Base-by-base conservation (phyloP, 2,329 filamentous ascomycete species). In the Aspergillus sp. region DNA sequence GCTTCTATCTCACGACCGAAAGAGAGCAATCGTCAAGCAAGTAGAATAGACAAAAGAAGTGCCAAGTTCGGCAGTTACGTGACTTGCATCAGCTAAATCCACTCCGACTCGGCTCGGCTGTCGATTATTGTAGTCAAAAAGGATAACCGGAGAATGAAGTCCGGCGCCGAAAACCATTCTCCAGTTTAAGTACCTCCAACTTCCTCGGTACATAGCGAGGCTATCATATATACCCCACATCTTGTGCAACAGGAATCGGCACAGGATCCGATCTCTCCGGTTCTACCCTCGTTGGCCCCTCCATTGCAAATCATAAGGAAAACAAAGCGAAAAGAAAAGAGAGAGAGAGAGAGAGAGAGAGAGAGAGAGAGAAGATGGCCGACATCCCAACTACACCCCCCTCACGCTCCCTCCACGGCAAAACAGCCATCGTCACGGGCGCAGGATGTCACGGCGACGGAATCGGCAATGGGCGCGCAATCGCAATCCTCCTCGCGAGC, bases 381-480 rank as follows among this genome's bases (percentile, higher is more conserved):
- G 55, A 53, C 46, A 60, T 60, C 46, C 31, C 57, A 34, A 4
- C 4, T n/a, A 50, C 23, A 31, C 8, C 59, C 41, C 54, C 59
- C 19, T 53, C 54, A 3, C 60, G 59, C 53, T 59, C 61, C 4
- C 60, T 64, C 2, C 28, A 22, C 22, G 63, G 79, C n/a, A 66
- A 68, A 41, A 64, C 62, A 22, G 70, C 71, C 38, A 85, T 88
- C 56, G 81, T 88, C 30, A 87, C 85, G 0, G 85, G 85, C n/a
- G 85, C 86, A 15, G 85, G 86, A 17, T 83, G 82, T 57, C 74
- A 77, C 25, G 83, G 81, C 31, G 81, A 85, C 46, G 86, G 85
- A 0, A 85, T 89, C 49, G 86, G 86, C 4, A 89, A 89, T 65
- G 86, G 85, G 82, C 41, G 86, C 82, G 69, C 69, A 0, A 82